phyloP scores from a whole-genome alignment of 2,329 filamentous ascomycete genomes.

The Sclerotinia borealis region DNA sequence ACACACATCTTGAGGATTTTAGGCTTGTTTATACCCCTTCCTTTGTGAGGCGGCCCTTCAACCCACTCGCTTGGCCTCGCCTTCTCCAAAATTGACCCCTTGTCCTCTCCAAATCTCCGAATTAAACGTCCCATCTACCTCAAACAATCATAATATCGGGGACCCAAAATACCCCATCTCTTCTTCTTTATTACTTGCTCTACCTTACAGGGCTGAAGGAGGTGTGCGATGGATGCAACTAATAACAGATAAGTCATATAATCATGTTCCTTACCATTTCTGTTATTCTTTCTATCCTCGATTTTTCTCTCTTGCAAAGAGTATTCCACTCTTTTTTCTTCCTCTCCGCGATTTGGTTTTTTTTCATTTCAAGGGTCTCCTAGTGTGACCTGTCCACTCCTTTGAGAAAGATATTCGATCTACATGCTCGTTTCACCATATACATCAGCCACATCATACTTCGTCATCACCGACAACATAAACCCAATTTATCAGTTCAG shows the following conservation, averaged over 20 bases:
- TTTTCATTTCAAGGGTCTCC: conserved; percentile 25
- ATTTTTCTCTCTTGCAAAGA: background rate
- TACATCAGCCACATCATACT: conserved; percentile 9
- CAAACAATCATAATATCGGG: conserved; percentile 40
- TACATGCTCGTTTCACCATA: conserved; percentile 22
- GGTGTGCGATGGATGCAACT: background rate
- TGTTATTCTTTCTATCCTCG: conserved; percentile 19
- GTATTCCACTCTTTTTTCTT: background rate
- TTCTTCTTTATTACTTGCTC: conserved; percentile 6
- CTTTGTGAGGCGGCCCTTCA: too few relatives aligned
- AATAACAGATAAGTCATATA: conserved; percentile 8
- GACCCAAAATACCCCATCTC: background rate
- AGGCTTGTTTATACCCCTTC: too few relatives aligned
- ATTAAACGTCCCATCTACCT: conserved; percentile 41
- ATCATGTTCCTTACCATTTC: conserved; percentile 14
- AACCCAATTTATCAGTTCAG: background rate
- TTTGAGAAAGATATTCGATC: conserved; percentile 18
- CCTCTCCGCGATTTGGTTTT: conserved; percentile 12
- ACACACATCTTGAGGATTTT: too few relatives aligned
- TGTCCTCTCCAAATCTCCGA: background rate
- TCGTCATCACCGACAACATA: conserved; percentile 16
- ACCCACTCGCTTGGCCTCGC: background rate
- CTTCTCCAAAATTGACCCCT: background rate
- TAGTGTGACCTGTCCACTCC: conserved; percentile 31
- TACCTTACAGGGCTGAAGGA: conserved; percentile 15